Conservation (phyloP, 2,329 filamentous ascomycete genomes). For the Calycina herbarum region DNA sequence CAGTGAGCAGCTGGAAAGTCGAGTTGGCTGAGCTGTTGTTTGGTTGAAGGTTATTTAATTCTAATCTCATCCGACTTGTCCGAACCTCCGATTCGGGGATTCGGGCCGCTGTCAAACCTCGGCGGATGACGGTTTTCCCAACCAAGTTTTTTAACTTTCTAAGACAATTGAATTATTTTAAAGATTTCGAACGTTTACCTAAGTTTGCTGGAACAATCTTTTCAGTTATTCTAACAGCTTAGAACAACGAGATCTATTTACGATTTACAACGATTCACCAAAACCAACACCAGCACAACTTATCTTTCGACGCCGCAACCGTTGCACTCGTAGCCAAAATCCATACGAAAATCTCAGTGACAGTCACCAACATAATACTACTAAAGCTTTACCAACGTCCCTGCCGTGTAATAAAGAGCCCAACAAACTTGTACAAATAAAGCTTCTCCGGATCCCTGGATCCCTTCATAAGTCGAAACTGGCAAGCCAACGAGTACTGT, state of each 20-base stretch:
- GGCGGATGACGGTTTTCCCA: too few species aligned
- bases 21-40: neutral
- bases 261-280: too few species aligned
- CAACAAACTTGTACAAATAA: conserved; percentile 38
- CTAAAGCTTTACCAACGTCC: conserved; percentile 36
- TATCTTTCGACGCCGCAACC: conserved; percentile 31
- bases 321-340: conserved; percentile 30
- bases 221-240: too few species aligned
- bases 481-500: neutral
- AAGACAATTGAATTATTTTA: too few species aligned
- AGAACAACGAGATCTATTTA: too few species aligned
- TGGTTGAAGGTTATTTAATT: neutral
- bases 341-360: conserved; percentile 38
- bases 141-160: too few species aligned
- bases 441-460: conserved; percentile 35
- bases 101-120: neutral
- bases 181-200: too few species aligned
- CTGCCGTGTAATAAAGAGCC: conserved; percentile 39
- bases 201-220: too few species aligned
- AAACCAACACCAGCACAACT: conserved; percentile 18
- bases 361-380: conserved; percentile 39
- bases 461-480: conserved; percentile 6
- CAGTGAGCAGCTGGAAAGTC: neutral
- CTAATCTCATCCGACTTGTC: neutral
- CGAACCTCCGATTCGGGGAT: neutral